These are phyloP conservation scores for Didymella lethalis DNA, from an alignment of 2,329 filamentous ascomycete species.

Conservation along the genomic window DNA sequence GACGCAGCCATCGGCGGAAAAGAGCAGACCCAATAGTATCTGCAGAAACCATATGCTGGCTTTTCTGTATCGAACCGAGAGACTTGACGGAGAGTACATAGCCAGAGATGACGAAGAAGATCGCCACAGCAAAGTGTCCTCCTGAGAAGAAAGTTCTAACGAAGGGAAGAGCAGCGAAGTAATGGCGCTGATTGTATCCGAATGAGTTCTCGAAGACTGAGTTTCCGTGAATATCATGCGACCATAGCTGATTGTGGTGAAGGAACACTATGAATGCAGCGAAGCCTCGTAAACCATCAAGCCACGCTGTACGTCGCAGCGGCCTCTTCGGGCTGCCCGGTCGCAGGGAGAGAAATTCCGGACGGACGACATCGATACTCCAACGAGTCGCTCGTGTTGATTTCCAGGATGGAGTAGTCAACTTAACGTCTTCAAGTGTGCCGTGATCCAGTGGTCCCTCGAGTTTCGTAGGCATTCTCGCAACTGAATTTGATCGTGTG, in stretches of 20 bases:
- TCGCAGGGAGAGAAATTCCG: conserved; percentile 40
- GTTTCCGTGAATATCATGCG: conserved; percentile 58
- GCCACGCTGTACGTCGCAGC: conserved; percentile 46
- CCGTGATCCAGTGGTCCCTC: conserved; percentile 41
- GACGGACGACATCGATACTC: conserved; percentile 44
- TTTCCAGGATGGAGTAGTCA: conserved; percentile 39
- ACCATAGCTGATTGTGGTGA: conserved; percentile 59
- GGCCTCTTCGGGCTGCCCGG: conserved; percentile 31
- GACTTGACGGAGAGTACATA: conserved; percentile 62
- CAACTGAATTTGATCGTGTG: background rate
- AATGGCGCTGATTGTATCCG: conserved; percentile 42
- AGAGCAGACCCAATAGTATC: conserved; percentile 59
- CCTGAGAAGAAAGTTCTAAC: conserved; percentile 59
- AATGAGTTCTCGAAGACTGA: conserved; percentile 53
- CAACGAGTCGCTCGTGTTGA: conserved; percentile 37
- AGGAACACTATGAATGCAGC: conserved; percentile 72
- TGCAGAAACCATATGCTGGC: conserved; percentile 50
- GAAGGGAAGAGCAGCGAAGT: conserved; percentile 52
- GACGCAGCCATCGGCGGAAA: conserved; percentile 61
- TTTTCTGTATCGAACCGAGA: conserved; percentile 54
- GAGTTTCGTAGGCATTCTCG: conserved; percentile 40
- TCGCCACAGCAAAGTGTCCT: conserved; percentile 61
- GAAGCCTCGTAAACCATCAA: conserved; percentile 72
- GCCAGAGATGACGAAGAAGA: conserved; percentile 63
- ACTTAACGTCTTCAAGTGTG: conserved; percentile 35